Conservation (phyloP, 2,329 filamentous ascomycete species). For the Bisporella sp. region DNA sequence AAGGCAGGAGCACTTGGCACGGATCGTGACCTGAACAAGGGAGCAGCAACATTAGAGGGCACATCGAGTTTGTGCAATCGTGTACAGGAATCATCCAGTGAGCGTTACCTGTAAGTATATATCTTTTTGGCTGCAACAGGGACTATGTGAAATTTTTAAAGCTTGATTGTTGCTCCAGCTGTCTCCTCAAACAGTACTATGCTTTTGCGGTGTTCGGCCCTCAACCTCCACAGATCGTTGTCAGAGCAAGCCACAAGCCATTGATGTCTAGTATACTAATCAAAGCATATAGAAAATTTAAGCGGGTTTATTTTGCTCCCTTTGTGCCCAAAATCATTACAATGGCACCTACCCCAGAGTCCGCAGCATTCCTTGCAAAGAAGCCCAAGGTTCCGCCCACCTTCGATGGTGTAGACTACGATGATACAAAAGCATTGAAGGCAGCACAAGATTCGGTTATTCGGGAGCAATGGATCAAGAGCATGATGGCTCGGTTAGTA, state of each 20-base stretch:
- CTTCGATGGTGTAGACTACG: constrained; percentile 82
- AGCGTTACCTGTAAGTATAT: no score
- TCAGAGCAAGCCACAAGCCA: neutral
- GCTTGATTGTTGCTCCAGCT: no score
- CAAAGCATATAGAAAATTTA: neutral
- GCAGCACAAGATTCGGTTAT: constrained; percentile 76
- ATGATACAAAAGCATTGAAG: constrained; percentile 75
- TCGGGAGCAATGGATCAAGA: constrained; percentile 80
- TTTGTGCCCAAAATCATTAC: neutral
- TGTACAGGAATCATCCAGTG: no score
- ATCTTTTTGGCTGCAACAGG: no score
- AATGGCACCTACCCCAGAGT: constrained; percentile 76
- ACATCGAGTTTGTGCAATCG: no score
- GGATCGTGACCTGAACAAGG: no score
- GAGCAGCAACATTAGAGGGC: no score
- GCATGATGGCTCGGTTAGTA: constrained; percentile 82
- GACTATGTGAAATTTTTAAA: no score
- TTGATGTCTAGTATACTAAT: neutral
- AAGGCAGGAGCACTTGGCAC: no score
- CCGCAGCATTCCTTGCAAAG: constrained; percentile 71
- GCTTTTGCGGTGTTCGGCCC: no score
- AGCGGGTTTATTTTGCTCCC: neutral
- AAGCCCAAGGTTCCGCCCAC: constrained; percentile 77
- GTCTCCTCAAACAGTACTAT: no score
- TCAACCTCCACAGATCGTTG: neutral